Conservation (phyloP, 176 grass and related monocot species). For the Puya raimondii region DNA sequence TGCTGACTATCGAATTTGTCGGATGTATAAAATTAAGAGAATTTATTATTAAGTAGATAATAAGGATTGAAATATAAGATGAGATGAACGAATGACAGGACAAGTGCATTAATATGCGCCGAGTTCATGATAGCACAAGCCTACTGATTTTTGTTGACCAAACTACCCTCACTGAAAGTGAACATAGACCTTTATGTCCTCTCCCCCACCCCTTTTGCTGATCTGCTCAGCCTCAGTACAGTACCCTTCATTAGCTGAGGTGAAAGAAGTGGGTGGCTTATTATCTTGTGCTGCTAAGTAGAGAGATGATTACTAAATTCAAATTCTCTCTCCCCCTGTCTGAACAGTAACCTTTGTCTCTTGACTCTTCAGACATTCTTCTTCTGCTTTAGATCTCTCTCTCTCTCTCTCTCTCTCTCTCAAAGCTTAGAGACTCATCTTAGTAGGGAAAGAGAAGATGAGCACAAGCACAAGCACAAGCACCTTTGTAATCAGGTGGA, state of each 20-base stretch:
- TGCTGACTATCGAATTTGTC: too few species aligned
- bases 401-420: slow-evolving; percentile 2
- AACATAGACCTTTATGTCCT: neutral
- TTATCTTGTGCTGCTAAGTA: too few species aligned
- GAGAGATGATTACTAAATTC: neutral
- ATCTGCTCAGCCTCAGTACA: neutral
- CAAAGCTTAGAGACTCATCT: neutral
- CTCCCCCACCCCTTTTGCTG: neutral
- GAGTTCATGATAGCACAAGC: neutral
- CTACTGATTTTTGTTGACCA: neutral
- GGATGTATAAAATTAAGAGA: too few species aligned
- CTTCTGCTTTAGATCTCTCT: slow-evolving; percentile 22
- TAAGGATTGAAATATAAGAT: too few species aligned
- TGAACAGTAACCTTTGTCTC: neutral
- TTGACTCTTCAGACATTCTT: neutral
- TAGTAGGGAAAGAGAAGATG: neutral
- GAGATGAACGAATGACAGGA: too few species aligned
- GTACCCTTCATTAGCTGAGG: too few species aligned
- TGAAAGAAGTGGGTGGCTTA: too few species aligned
- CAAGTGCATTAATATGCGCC: too few species aligned
- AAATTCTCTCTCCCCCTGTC: neutral
- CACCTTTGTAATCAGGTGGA: slow-evolving; percentile 91
- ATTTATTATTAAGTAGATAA: too few species aligned
- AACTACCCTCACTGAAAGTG: neutral
- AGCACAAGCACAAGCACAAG: slow-evolving; percentile 57